These are phyloP conservation scores for Colletotrichum tabaci DNA, from an alignment of 2,329 filamentous ascomycete species.

Conservation along the genomic window DNA sequence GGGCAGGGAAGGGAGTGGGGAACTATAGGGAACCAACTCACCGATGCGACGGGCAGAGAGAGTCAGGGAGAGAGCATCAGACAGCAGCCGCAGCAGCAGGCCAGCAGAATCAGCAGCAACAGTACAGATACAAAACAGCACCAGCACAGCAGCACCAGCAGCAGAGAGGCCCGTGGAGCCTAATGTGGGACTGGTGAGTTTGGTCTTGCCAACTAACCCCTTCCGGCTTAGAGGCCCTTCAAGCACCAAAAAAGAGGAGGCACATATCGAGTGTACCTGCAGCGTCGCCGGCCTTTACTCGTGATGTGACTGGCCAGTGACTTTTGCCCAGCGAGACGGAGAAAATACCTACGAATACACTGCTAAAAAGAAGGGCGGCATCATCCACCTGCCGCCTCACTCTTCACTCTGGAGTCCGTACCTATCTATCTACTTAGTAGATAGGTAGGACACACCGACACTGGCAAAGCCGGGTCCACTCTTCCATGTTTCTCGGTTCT, in stretches of 20 bases:
- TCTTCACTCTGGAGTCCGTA: slow-evolving; percentile 14
- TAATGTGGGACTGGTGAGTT: slow-evolving; percentile 22
- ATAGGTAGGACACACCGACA: not conserved
- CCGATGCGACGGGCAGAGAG: slow-evolving; percentile 34
- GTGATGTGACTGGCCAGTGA: slow-evolving; percentile 30
- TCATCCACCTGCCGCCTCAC: slow-evolving; percentile 36
- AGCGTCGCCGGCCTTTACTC: slow-evolving; percentile 35
- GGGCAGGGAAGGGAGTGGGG: slow-evolving; percentile 22
- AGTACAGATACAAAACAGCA: slow-evolving; percentile 15
- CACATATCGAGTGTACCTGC: slow-evolving; percentile 39
- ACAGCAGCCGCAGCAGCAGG: slow-evolving; percentile 13
- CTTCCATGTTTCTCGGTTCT: slow-evolving; percentile 22
- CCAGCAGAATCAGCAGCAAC: not conserved
- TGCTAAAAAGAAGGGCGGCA: not conserved
- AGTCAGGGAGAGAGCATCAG: slow-evolving; percentile 12
- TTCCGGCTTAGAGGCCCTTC: slow-evolving; percentile 15
- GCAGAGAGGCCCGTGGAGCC: slow-evolving; percentile 22
- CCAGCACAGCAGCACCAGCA: slow-evolving; percentile 12
- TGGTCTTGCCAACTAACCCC: slow-evolving; percentile 24
- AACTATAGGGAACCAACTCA: slow-evolving; percentile 15
- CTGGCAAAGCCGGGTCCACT: not conserved
- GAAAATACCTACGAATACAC: not conserved
- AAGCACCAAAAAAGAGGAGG: slow-evolving; percentile 5
- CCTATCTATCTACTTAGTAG: no score
- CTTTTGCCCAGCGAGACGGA: slow-evolving; percentile 13